Percentiles rank a stretch among this genome's conserved stretches.
phyloP scores from a whole-genome alignment of 2,329 filamentous ascomycete genomes.

The Sporothrix protearum region DNA sequence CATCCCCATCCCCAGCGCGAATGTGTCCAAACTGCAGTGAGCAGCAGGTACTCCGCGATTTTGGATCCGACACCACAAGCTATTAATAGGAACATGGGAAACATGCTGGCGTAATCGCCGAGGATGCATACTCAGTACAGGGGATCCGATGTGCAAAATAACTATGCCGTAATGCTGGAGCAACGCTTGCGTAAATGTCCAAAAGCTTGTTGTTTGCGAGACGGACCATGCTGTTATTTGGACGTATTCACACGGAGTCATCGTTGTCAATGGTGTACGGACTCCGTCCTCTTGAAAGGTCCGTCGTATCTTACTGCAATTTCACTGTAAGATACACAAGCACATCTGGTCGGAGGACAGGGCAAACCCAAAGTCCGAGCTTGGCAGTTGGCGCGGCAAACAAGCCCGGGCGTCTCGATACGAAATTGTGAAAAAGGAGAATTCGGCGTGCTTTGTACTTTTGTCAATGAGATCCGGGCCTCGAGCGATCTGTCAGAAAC shows the following conservation, averaged over 20 bases:
- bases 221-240: no score
- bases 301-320: not conserved
- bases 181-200: not conserved
- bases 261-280: not conserved
- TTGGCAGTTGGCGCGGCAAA: not conserved
- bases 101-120: not conserved
- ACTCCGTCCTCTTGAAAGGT: not conserved
- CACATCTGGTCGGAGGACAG: not conserved
- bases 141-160: not conserved
- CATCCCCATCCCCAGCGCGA: not conserved
- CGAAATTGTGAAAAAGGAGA: not conserved
- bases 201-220: no score
- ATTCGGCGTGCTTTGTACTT: not conserved
- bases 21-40: not conserved
- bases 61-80: not conserved
- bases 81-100: not conserved
- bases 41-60: not conserved
- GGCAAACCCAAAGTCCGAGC: not conserved
- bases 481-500: not conserved
- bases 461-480: no score
- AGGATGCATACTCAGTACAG: no score
- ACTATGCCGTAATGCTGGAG: not conserved
- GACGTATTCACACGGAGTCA: no score
- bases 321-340: not conserved
- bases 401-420: not conserved